phyloP scores from a whole-genome alignment of 1,284 basidiomycete species.

The Ceratobasidium sp. region DNA sequence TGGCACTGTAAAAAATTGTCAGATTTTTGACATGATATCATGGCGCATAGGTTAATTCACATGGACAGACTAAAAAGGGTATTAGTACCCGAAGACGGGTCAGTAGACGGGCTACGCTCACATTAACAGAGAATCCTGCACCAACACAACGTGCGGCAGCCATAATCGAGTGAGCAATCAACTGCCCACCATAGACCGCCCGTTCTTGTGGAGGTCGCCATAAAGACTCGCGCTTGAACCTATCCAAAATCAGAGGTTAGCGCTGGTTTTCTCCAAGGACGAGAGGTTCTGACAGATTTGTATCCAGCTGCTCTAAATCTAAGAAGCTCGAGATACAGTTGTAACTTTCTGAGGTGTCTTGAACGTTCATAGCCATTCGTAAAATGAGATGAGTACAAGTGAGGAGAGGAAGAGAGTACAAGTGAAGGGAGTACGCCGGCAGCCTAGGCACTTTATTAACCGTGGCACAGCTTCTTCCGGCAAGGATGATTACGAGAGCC shows the following conservation, averaged over 20 bases:
- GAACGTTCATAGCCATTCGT: background rate
- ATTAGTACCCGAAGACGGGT: too few species aligned
- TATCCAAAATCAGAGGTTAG: background rate
- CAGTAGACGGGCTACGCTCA: too few species aligned
- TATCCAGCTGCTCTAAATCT: slow-evolving; percentile 79
- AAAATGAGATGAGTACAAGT: too few species aligned
- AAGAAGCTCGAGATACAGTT: slow-evolving; percentile 71
- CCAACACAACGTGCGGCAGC: slow-evolving; percentile 79
- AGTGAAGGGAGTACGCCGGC: too few species aligned
- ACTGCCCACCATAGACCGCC: slow-evolving; percentile 87
- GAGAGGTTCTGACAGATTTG: slow-evolving; percentile 57
- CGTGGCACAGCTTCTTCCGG: too few species aligned
- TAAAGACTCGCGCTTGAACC: slow-evolving; percentile 73
- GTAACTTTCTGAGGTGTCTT: slow-evolving; percentile 28
- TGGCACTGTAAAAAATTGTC: slow-evolving; percentile 70
- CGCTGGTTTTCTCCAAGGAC: background rate
- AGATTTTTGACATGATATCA: too few species aligned
- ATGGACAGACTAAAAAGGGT: slow-evolving; percentile 65
- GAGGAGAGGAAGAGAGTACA: too few species aligned
- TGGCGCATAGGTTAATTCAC: slow-evolving; percentile 52
- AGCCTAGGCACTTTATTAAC: too few species aligned
- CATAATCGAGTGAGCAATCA: slow-evolving; percentile 82
- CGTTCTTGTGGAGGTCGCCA: slow-evolving; percentile 70
- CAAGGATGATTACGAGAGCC: too few species aligned
- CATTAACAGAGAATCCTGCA: slow-evolving; percentile 66